Evolutionary conservation across 106 monocot species (phyloP).

Genomic region (Triglochin maritima): DNA sequence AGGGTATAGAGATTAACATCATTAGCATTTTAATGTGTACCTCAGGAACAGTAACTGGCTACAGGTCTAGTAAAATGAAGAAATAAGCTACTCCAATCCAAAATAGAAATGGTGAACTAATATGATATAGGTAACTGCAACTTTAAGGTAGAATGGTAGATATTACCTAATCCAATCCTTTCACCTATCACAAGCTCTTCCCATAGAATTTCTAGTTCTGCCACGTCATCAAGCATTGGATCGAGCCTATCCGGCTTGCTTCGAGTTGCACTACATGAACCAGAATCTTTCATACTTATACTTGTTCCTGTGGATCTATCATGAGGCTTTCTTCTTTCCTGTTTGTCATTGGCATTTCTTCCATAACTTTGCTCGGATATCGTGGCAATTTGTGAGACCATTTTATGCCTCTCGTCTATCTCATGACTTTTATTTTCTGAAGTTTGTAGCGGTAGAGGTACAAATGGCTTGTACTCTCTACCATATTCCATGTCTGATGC

Average conservation of each 20-base stretch:
- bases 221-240: conserved; percentile 84
- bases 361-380: conserved; percentile 13
- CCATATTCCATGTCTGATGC: conserved; percentile 7
- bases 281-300: conserved; percentile 19
- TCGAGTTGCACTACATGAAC: conserved; percentile 27
- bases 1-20: too few species aligned
- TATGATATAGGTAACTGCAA: not conserved
- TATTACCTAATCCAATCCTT: conserved; percentile 97
- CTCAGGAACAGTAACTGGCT: too few species aligned
- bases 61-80: too few species aligned
- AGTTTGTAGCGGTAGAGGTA: conserved; percentile 10
- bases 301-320: conserved; percentile 34
- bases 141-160: conserved; percentile 1
- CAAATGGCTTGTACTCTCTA: conserved; percentile 8
- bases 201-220: conserved; percentile 90
- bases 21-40: too few species aligned
- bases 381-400: conserved; percentile 4
- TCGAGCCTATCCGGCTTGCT: conserved; percentile 42
- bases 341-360: conserved; percentile 21
- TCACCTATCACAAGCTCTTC: conserved; percentile 93
- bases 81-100: not conserved
- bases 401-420: conserved; percentile 11
- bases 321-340: conserved; percentile 30
- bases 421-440: conserved; percentile 17
- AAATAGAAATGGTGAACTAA: not conserved